phyloP scores from a whole-genome alignment of 2,329 filamentous ascomycete species.

The Fusarium concolor region DNA sequence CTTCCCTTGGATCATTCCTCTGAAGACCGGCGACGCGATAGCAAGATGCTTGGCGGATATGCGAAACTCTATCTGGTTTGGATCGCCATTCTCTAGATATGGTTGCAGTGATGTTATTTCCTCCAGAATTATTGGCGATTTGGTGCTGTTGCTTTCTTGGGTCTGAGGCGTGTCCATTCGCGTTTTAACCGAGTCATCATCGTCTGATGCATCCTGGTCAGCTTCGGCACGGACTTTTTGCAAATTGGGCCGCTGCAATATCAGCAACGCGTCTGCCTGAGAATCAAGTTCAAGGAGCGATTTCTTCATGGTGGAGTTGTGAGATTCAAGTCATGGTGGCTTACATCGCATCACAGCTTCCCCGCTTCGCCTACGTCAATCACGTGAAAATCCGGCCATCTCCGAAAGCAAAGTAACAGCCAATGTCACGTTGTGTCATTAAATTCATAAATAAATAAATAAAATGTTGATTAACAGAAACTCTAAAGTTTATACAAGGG shows the following conservation, averaged over 20 bases:
- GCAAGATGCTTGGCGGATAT: constrained; percentile 1
- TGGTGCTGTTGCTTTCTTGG: not conserved
- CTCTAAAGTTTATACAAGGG: no score
- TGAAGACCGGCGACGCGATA: not conserved
- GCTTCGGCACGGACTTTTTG: not conserved
- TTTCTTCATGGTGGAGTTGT: not conserved
- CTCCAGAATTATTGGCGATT: not conserved
- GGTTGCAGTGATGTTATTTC: not conserved
- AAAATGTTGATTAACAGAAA: no score
- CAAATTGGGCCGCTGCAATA: not conserved
- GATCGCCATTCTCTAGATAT: not conserved
- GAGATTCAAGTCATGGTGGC: no score
- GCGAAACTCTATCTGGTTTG: not conserved
- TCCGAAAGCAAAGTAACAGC: no score
- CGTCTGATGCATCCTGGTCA: not conserved
- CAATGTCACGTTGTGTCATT: no score
- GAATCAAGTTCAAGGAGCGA: not conserved
- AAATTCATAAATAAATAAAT: no score
- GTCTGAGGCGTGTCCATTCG: no score
- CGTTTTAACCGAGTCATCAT: not conserved
- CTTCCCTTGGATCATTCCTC: not conserved
- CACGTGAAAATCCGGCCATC: no score
- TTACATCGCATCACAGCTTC: not conserved
- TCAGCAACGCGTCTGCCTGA: not conserved
- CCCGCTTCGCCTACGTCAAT: not conserved